Base-by-base conservation (phyloP, 2,329 filamentous ascomycete species). In the Colletotrichum lupini region DNA sequence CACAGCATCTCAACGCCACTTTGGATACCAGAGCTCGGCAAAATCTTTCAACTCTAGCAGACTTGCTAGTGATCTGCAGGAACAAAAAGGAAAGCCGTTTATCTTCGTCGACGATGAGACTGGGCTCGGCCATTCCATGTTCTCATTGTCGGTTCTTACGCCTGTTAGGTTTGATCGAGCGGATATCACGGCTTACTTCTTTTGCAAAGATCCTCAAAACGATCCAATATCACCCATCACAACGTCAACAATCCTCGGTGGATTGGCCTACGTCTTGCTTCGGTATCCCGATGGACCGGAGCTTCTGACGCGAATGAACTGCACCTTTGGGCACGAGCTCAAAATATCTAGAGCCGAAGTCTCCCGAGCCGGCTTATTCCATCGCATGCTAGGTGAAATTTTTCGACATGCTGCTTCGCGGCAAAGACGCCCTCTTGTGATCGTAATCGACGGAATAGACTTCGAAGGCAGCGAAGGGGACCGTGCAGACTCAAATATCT, bases 21-120 rank as follows among this genome's bases (percentile, higher is more conserved):
- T 37, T 37, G 35, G 35, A 37, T 37, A 16, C 35, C 35, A 37
- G 35, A 37, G 12, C 35, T 37, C 35, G 35, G 35, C 35, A 14
- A 16, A 0, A 0, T 16, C 12, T 37, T 37, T 37, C 2, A 1
- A 37, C 2, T 6, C 12, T 37, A 1, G 35, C 0, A 6, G 14
- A 16, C 35, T 37, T 37, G 5, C 1, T 16, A 6, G 42, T 2
- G 2, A 46, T 46, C 6, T 46, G 1, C 12, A 19, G 6, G 3
- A 9, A 19, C 1, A 19, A 46, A 4, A 46, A 9, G 16, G 19
- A 46, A n/a, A 46, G 16, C 16, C 16, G 6, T 46, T 46, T 2
- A n/a, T 9, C 5, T 46, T 46, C 42, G 16, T 46, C 9, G 6
- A 46, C 19, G 16, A 46, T 46, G 42, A 46, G 42, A 46, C 42